phyloP scores from a whole-genome alignment of 2,329 filamentous ascomycete species.

The Sarocladium strictum region DNA sequence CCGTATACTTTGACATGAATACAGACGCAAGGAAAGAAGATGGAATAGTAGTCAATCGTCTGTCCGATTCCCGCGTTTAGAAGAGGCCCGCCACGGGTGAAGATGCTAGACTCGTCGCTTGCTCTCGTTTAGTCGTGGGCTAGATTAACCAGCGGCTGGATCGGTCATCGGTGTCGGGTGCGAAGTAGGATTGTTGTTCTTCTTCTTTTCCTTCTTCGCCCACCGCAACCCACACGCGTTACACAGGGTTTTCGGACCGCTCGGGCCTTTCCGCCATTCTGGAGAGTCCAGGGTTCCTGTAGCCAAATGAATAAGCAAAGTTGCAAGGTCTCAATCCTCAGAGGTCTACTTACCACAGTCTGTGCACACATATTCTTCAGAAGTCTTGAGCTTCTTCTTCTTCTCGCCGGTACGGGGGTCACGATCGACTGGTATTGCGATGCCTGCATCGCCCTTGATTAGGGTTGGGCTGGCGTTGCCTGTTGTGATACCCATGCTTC shows the following conservation, averaged over 20 bases:
- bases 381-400: constrained; percentile 80
- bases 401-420: constrained; percentile 68
- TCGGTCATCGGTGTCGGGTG: constrained; percentile 18
- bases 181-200: constrained; percentile 17
- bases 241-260: constrained; percentile 88
- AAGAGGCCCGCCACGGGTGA: too few species aligned
- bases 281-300: constrained; percentile 79
- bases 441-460: constrained; percentile 79
- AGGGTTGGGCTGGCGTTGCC: constrained; percentile 75
- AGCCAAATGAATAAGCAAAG: neutral
- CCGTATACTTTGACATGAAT: constrained; percentile 10
- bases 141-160: constrained; percentile 15
- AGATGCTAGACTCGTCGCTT: neutral
- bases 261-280: constrained; percentile 93
- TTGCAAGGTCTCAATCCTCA: neutral
- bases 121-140: neutral
- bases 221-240: constrained; percentile 82
- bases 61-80: too few species aligned
- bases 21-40: constrained; percentile 5
- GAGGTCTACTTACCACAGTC: constrained; percentile 64
- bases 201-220: constrained; percentile 80
- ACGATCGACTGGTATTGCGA: constrained; percentile 75
- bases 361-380: constrained; percentile 88
- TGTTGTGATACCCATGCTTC: constrained; percentile 81
- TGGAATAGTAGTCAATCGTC: neutral